Percentiles rank a stretch among this genome's conserved stretches.
These are phyloP conservation scores for Scheffersomyces illinoinensis DNA, from an alignment of 1,139 yeast genomes.

Conservation along the genomic window DNA sequence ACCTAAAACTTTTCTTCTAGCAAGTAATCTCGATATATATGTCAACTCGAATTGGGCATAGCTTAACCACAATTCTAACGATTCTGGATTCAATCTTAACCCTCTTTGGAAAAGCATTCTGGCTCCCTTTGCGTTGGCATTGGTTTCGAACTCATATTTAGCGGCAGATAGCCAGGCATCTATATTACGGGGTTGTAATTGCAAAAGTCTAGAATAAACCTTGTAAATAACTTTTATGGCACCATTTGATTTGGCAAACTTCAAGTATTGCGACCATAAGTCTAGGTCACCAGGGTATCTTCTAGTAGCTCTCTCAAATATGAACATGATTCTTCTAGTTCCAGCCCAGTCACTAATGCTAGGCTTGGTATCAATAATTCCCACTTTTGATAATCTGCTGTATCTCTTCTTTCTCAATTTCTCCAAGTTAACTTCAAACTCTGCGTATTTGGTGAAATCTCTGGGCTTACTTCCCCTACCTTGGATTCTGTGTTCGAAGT, in stretches of 20 bases:
- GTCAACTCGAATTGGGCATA: slow-evolving; percentile 87
- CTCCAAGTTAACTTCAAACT: slow-evolving; percentile 81
- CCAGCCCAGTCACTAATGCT: slow-evolving; percentile 89
- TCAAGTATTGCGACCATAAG: slow-evolving; percentile 78
- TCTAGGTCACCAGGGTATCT: slow-evolving; percentile 76
- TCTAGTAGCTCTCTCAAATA: slow-evolving; percentile 80
- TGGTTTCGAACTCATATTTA: slow-evolving; percentile 85
- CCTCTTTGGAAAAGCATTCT: slow-evolving; percentile 84
- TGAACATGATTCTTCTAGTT: slow-evolving; percentile 74
- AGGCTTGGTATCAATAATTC: slow-evolving; percentile 51
- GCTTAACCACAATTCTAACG: slow-evolving; percentile 73
- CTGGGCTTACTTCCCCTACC: slow-evolving; percentile 80
- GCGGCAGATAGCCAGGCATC: slow-evolving; percentile 96
- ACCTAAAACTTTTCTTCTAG: slow-evolving; percentile 82
- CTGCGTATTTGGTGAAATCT: slow-evolving; percentile 79
- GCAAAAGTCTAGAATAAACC: slow-evolving; percentile 75
- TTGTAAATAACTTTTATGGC: slow-evolving; percentile 80
- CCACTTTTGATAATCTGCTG: slow-evolving; percentile 57
- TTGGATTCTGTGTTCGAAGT: slow-evolving; percentile 86
- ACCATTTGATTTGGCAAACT: slow-evolving; percentile 70
- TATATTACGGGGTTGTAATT: slow-evolving; percentile 86
- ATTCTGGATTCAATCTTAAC: slow-evolving; percentile 78
- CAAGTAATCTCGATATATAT: slow-evolving; percentile 78
- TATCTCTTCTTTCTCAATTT: slow-evolving; percentile 73
- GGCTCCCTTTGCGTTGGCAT: slow-evolving; percentile 88